Base-by-base conservation (phyloP, 2,329 filamentous ascomycete species). In the Xylariaceae sp. region DNA sequence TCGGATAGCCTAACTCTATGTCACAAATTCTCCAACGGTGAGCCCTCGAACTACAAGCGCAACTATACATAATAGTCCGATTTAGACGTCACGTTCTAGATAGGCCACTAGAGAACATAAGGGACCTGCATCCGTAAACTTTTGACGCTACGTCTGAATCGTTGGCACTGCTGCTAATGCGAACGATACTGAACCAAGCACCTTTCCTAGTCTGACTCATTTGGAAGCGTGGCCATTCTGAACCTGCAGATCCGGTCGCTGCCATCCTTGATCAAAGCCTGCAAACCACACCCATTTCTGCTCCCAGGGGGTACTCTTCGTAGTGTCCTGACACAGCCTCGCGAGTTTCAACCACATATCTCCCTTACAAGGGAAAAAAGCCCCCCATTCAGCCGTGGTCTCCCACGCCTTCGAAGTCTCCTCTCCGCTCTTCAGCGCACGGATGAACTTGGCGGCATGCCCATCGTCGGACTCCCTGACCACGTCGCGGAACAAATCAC, bases 371-470 rank as follows among this genome's bases (percentile, higher is more conserved):
- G 61, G 63, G 19, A 59, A 53, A 10, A 42, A 57, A 47, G 40
- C 42, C 6, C 7, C 36, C 45, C 47, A 53, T 13, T 56, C 47
- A 2, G 46, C 55, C 9, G 40, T 42, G 40, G 55, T 9, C 41
- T 63, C 61, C 22, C 56, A 66, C 6, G 7, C 19, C 38, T 41
- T 47, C 13, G 42, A 56, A 10, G 40, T 50, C 14, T 64, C 50
- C 45, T 68, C 57, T 3, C 64, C 70, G 47, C 66, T 67, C 54
- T 68, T 67, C 40, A 69, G 31, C 0, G 68, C 68, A 4, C 69
- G 61, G 5, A 70, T 50, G 33, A 70, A 65, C 58, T 73, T 73
- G 38, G 60, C 65, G 0, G 62, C 60, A 54, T 73, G 70, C 0
- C 69, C 69, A 39, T 73, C 70, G 40, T 72, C 70, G 39, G 66